These are phyloP conservation scores for Didymella pomorum DNA, from an alignment of 2,329 filamentous ascomycete species.

Conservation along the genomic window DNA sequence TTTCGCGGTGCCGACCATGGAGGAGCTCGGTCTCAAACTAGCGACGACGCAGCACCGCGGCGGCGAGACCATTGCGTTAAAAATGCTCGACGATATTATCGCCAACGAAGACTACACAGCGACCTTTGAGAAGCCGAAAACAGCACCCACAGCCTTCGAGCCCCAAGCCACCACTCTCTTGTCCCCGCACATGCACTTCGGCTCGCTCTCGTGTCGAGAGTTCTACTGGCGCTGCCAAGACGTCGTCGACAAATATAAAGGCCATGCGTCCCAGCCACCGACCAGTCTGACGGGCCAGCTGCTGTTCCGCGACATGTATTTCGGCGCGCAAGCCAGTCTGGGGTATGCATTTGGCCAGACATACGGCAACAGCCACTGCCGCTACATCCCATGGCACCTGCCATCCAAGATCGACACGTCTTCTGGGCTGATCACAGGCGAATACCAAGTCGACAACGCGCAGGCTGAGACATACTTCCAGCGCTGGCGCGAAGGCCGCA, in stretches of 20 bases:
- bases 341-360: slow-evolving; percentile 71
- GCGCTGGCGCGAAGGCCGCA: slow-evolving; percentile 73
- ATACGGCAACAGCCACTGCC: slow-evolving; percentile 68
- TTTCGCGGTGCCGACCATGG: slow-evolving; percentile 74
- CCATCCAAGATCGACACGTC: slow-evolving; percentile 64
- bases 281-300: slow-evolving; percentile 76
- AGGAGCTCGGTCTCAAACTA: slow-evolving; percentile 69
- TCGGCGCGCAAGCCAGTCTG: slow-evolving; percentile 75
- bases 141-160: slow-evolving; percentile 75
- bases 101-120: slow-evolving; percentile 71
- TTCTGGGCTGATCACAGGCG: slow-evolving; percentile 61
- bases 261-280: slow-evolving; percentile 65
- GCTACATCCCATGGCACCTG: slow-evolving; percentile 83
- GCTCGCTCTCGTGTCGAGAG: slow-evolving; percentile 71
- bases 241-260: slow-evolving; percentile 65
- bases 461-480: slow-evolving; percentile 71
- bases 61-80: slow-evolving; percentile 72
- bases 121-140: slow-evolving; percentile 79
- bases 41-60: slow-evolving; percentile 74
- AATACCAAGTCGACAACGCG: slow-evolving; percentile 69
- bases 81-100: slow-evolving; percentile 66
- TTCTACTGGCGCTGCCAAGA: slow-evolving; percentile 77
- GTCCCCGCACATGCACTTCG: slow-evolving; percentile 78
- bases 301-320: slow-evolving; percentile 85
- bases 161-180: slow-evolving; percentile 77